phyloP scores from a whole-genome alignment of 345 rosid species.

The Eucalyptus albens region DNA sequence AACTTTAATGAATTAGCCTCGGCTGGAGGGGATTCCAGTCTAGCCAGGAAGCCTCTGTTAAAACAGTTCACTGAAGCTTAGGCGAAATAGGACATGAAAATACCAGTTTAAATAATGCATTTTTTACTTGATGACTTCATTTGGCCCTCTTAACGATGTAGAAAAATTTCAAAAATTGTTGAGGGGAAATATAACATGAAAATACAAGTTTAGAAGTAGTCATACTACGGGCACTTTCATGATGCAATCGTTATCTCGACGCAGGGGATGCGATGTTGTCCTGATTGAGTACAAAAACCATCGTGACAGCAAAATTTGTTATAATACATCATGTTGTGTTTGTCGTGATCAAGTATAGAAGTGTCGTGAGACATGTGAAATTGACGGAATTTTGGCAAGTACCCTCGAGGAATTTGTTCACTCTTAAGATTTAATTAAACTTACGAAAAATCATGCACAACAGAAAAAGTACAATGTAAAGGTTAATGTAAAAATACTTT shows the following conservation, averaged over 20 bases:
- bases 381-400: not conserved
- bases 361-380: not conserved
- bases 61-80: not conserved
- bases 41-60: not conserved
- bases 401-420: too few species aligned
- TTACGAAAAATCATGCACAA: too few species aligned
- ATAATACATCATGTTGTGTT: accelerated
- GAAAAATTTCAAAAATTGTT: not conserved
- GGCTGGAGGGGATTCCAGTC: not conserved
- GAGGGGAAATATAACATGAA: not conserved
- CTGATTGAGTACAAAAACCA: accelerated
- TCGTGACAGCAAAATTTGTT: not conserved
- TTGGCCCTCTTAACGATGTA: not conserved
- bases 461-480: too few species aligned
- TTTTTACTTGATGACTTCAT: not conserved
- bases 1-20: not conserved
- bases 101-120: not conserved
- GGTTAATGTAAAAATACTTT: too few species aligned
- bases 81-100: not conserved
- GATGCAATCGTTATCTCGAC: not conserved
- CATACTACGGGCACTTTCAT: not conserved
- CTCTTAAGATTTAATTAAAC: too few species aligned
- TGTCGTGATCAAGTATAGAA: not conserved
- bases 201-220: accelerated
- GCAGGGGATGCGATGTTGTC: not conserved